These are phyloP conservation scores for Chalaropsis ovoidea DNA, from an alignment of 2,329 filamentous ascomycete species.

Conservation along the genomic window DNA sequence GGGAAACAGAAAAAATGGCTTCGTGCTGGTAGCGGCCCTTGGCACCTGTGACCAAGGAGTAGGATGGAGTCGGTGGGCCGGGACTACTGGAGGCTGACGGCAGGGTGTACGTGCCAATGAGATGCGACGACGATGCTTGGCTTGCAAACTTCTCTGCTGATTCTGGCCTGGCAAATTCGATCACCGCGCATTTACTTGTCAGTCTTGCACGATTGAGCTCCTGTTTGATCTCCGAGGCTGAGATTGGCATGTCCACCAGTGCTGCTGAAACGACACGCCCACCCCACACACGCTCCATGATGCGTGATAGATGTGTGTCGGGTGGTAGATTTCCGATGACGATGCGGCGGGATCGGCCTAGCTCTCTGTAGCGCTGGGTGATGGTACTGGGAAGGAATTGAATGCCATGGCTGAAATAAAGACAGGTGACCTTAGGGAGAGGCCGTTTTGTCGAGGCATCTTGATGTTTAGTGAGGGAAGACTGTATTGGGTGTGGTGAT, in stretches of 20 bases:
- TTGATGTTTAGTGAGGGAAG: neutral
- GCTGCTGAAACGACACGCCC: conserved; percentile 20
- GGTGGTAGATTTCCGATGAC: conserved; percentile 29
- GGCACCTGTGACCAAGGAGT: neutral
- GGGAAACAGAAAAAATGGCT: neutral
- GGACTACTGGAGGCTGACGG: neutral
- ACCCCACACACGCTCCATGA: conserved; percentile 22
- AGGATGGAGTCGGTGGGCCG: neutral
- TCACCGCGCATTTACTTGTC: conserved; percentile 8
- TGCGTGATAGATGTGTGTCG: conserved; percentile 10
- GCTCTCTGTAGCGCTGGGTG: neutral
- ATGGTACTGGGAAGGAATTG: neutral
- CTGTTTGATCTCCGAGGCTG: neutral
- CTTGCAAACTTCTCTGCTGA: neutral
- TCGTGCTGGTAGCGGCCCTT: neutral
- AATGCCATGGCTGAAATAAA: neutral
- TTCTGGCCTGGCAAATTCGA: conserved; percentile 23
- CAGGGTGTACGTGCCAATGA: conserved; percentile 1
- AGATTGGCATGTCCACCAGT: neutral
- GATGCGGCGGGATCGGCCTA: conserved; percentile 27
- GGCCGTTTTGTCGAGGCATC: neutral
- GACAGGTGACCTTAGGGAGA: neutral
- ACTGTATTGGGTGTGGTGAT: neutral
- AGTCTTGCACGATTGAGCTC: neutral
- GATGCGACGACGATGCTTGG: conserved; percentile 11